Evolutionary conservation across 1,284 basidiomycete genomes (phyloP).

Genomic region (Tranzscheliella williamsii): DNA sequence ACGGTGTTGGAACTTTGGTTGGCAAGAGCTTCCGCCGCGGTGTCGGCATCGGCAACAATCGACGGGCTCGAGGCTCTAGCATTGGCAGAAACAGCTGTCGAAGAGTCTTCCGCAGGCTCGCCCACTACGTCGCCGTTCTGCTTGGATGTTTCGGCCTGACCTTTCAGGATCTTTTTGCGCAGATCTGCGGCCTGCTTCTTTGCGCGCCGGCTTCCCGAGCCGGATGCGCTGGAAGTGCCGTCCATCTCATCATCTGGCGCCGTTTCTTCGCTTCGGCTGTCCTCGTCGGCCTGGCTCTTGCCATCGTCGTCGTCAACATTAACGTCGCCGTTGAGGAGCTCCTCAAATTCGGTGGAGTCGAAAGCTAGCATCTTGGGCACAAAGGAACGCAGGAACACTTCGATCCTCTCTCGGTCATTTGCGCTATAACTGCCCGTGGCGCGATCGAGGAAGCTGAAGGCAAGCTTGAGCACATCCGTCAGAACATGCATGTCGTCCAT

Average conservation of each 20-base stretch:
- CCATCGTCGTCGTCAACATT: conserved; percentile 59
- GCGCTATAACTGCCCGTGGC: conserved; percentile 69
- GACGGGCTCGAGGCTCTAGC: conserved; percentile 29
- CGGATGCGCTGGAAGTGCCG: conserved; percentile 29
- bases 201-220: conserved; percentile 15
- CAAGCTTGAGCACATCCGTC: conserved; percentile 84
- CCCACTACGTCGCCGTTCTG: conserved; percentile 30
- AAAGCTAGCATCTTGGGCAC: conserved; percentile 81
- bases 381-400: conserved; percentile 82
- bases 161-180: conserved; percentile 43
- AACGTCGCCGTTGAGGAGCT: conserved; percentile 44
- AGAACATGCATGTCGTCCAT: conserved; percentile 80
- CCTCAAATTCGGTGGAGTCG: conserved; percentile 66
- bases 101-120: conserved; percentile 20
- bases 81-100: conserved; percentile 26
- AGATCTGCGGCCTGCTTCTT: conserved; percentile 42
- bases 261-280: conserved; percentile 25
- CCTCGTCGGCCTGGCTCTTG: conserved; percentile 8
- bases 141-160: conserved; percentile 43
- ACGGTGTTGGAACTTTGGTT: conserved; percentile 38
- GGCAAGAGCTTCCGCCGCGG: conserved; percentile 30
- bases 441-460: conserved; percentile 87
- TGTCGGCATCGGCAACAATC: conserved; percentile 34
- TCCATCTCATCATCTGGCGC: conserved; percentile 37
- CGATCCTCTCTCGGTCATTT: conserved; percentile 79